These are phyloP conservation scores for Massarina eburnea DNA, from an alignment of 2,329 filamentous ascomycete genomes.

Conservation along the genomic window DNA sequence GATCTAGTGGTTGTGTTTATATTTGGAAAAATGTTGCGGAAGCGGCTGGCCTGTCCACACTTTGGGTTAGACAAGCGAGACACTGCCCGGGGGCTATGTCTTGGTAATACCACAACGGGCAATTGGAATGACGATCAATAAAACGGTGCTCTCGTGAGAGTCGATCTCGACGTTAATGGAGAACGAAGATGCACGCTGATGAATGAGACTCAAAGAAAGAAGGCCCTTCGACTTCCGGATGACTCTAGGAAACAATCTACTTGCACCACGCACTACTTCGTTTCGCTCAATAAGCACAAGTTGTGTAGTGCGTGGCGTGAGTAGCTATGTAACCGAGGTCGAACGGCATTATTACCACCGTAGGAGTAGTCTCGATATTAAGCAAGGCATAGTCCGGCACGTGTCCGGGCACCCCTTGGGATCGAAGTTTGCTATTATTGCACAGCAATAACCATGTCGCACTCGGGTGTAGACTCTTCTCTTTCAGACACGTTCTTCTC, in stretches of 20 bases:
- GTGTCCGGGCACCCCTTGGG: not conserved
- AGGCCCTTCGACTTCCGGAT: no score
- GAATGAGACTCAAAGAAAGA: no score
- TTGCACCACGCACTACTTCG: no score
- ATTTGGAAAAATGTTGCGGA: slow-evolving; percentile 34
- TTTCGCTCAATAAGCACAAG: no score
- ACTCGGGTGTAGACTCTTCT: not conserved
- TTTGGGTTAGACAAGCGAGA: slow-evolving; percentile 22
- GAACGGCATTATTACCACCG: no score
- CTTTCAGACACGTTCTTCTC: not conserved
- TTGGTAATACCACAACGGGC: slow-evolving; percentile 21
- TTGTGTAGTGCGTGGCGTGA: no score
- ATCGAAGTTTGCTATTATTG: not conserved
- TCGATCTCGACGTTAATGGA: not conserved
- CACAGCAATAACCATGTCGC: not conserved
- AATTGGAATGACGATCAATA: slow-evolving; percentile 34
- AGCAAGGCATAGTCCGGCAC: no score
- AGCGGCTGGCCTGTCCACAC: slow-evolving; percentile 16
- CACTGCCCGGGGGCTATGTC: slow-evolving; percentile 38
- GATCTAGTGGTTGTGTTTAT: slow-evolving; percentile 31
- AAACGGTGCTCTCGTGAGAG: slow-evolving; percentile 7
- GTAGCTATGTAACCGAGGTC: no score
- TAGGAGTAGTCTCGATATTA: no score
- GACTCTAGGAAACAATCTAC: no score
- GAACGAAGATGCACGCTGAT: not conserved